Evolutionary conservation across 2,329 filamentous ascomycete species (phyloP).

Genomic region (Ceratocystis colombiana): DNA sequence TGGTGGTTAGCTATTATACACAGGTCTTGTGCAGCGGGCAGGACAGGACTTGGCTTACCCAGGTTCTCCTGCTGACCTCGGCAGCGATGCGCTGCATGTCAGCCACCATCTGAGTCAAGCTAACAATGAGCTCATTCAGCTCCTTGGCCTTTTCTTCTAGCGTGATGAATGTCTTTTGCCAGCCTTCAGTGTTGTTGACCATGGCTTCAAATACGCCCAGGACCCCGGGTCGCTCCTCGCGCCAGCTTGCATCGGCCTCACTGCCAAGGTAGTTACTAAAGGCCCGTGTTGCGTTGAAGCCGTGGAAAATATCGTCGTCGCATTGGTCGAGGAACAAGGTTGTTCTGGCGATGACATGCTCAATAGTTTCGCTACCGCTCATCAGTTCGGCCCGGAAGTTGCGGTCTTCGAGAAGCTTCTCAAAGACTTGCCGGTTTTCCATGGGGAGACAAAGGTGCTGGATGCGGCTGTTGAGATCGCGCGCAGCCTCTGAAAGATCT

Average conservation of each 20-base stretch:
- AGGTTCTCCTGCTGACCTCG: constrained; percentile 67
- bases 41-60: constrained; percentile 43
- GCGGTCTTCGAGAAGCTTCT: constrained; percentile 76
- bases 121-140: constrained; percentile 45
- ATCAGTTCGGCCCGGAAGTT: constrained; percentile 73
- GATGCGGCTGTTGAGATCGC: constrained; percentile 71
- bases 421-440: constrained; percentile 70
- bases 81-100: constrained; percentile 82
- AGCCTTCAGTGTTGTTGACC: constrained; percentile 85
- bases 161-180: constrained; percentile 69
- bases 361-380: constrained; percentile 80
- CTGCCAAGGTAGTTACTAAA: constrained; percentile 65
- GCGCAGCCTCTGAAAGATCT: constrained; percentile 66
- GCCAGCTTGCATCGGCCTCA: constrained; percentile 52
- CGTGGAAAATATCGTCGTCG: constrained; percentile 67
- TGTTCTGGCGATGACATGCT: constrained; percentile 76
- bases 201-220: constrained; percentile 75
- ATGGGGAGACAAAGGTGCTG: constrained; percentile 73
- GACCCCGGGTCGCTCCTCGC: constrained; percentile 51
- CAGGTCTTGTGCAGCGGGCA: background rate
- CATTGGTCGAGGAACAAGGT: constrained; percentile 64
- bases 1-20: background rate
- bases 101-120: constrained; percentile 64
- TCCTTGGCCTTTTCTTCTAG: constrained; percentile 62
- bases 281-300: constrained; percentile 62